phyloP scores from a whole-genome alignment of 148 eudicot genomes.

The Nepenthes mirabilis region DNA sequence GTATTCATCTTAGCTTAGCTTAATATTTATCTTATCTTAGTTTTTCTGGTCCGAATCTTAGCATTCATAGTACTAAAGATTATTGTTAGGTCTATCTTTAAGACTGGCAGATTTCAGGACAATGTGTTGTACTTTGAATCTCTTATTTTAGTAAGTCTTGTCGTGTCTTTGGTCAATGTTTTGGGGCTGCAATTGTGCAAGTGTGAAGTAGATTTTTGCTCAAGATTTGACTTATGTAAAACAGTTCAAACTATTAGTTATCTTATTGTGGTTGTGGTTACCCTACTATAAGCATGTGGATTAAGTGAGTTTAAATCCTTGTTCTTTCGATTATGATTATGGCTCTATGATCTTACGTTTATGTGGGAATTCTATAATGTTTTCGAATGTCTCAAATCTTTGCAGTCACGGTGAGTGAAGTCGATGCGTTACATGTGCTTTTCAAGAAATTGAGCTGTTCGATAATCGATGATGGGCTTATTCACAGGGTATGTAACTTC shows the following conservation, averaged over 20 bases:
- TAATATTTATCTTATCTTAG: neutral
- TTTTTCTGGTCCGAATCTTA: neutral
- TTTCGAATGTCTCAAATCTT: neutral
- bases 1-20: conserved; percentile 14
- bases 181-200: no score
- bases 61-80: neutral
- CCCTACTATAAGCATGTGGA: no score
- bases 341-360: neutral
- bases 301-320: neutral
- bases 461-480: conserved; percentile 78
- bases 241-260: no score
- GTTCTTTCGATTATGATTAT: neutral
- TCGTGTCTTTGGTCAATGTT: no score
- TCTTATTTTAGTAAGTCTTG: no score
- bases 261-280: no score
- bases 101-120: no score
- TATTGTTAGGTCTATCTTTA: no score
- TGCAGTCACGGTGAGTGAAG: conserved; percentile 88
- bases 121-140: no score
- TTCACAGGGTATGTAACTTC: conserved; percentile 58
- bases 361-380: neutral
- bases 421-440: conserved; percentile 71
- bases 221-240: no score
- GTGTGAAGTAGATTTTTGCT: no score
- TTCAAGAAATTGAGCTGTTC: conserved; percentile 84